Percentiles rank a stretch among this genome's conserved stretches.
Evolutionary conservation across 257 asterid genomes (phyloP).

Genomic region (Leptodermis oblonga): DNA sequence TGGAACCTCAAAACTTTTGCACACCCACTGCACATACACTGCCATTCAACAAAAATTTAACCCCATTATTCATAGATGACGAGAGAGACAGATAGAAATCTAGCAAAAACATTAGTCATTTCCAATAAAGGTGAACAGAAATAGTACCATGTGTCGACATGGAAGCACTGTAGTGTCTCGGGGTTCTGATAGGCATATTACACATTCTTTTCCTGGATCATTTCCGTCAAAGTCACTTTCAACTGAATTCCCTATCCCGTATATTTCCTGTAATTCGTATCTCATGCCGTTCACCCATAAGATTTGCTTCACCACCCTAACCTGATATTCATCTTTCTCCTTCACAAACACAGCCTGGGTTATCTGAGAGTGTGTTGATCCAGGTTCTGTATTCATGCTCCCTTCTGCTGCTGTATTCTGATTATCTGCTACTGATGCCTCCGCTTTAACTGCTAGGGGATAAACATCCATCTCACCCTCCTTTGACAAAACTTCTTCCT

Average conservation of each 20-base stretch:
- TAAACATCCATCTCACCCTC: conserved; percentile 58
- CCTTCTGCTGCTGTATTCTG: conserved; percentile 23
- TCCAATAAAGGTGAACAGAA: conserved; percentile 2
- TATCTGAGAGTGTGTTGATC: conserved; percentile 61
- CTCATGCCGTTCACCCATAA: conserved; percentile 80
- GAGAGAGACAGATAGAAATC: not conserved
- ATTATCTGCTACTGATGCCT: conserved; percentile 43
- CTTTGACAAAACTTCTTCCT: conserved; percentile 56
- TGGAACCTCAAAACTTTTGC: conserved; percentile 93
- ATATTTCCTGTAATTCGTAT: conserved; percentile 82
- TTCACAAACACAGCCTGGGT: conserved; percentile 82
- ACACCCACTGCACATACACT: conserved; percentile 99
- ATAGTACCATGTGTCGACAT: conserved; percentile 82
- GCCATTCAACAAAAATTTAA: conserved; percentile 27
- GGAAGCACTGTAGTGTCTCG: conserved; percentile 91
- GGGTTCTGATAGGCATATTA: conserved; percentile 84
- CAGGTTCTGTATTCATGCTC: conserved; percentile 31
- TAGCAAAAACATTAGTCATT: not conserved
- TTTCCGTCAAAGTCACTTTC: conserved; percentile 66
- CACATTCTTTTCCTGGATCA: conserved; percentile 90
- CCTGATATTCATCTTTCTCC: conserved; percentile 67
- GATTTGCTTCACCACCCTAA: conserved; percentile 77
- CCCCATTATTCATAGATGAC: not conserved
- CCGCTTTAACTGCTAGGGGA: conserved; percentile 85
- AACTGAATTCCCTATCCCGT: conserved; percentile 72